Conservation (phyloP, 768 basidiomycete species). For the Tricholoma furcatifolium region DNA sequence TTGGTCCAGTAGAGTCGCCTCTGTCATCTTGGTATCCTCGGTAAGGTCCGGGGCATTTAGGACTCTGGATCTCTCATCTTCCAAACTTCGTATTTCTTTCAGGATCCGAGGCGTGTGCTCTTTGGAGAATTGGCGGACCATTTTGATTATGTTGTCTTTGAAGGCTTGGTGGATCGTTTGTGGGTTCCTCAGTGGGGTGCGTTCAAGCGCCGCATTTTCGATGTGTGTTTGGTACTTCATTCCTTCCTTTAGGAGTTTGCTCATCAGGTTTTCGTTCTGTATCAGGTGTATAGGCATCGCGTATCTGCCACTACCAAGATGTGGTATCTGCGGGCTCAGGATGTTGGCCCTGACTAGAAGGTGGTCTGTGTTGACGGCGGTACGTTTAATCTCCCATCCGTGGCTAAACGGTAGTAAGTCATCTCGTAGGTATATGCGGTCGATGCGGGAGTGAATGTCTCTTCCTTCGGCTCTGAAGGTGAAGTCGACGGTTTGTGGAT, state of each 20-base stretch:
- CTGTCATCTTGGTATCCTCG: too few relatives aligned
- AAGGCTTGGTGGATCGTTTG: background rate
- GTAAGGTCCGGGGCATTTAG: too few relatives aligned
- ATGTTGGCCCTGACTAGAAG: background rate
- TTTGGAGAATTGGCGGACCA: too few relatives aligned
- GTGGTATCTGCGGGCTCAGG: background rate
- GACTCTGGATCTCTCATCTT: too few relatives aligned
- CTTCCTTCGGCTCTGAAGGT: too few relatives aligned
- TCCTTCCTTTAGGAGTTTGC: background rate
- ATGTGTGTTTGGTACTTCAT: background rate
- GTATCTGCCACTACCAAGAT: background rate
- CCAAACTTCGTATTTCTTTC: too few relatives aligned
- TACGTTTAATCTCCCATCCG: constrained; percentile 4
- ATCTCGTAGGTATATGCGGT: constrained; percentile 3
- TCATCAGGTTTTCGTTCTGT: background rate
- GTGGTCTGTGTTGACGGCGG: constrained; percentile 7
- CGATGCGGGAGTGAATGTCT: background rate
- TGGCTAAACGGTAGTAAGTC: background rate
- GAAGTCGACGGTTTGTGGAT: background rate
- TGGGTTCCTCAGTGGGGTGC: background rate
- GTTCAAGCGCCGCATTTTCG: background rate
- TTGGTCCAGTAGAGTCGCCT: too few relatives aligned
- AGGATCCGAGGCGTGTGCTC: too few relatives aligned
- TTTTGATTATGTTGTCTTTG: too few relatives aligned
- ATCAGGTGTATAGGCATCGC: background rate